phyloP scores from a whole-genome alignment of 2,329 filamentous ascomycete genomes.

The Penicillium sp. region DNA sequence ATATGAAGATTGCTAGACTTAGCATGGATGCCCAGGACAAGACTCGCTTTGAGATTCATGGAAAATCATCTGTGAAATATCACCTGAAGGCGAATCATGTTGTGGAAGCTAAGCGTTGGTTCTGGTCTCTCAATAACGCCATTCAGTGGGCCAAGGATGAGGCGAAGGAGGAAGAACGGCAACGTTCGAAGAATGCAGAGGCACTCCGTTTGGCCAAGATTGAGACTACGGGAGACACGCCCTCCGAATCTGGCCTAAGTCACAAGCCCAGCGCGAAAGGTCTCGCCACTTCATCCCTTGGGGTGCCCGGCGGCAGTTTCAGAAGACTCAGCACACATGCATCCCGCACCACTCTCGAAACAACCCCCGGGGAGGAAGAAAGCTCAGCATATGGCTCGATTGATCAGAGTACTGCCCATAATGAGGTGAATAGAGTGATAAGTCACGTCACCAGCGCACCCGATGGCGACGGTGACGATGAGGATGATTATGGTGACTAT shows the following conservation, averaged over 20 bases:
- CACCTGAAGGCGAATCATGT: slow-evolving; percentile 97
- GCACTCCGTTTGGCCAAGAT: slow-evolving; percentile 74
- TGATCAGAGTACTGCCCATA: slow-evolving; percentile 53
- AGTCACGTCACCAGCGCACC: slow-evolving; percentile 52
- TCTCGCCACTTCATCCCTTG: slow-evolving; percentile 37
- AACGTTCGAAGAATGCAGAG: slow-evolving; percentile 71
- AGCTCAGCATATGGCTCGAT: slow-evolving; percentile 53
- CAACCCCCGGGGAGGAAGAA: slow-evolving; percentile 53
- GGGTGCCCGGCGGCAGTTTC: slow-evolving; percentile 38
- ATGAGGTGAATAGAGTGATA: slow-evolving; percentile 49
- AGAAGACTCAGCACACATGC: slow-evolving; percentile 51
- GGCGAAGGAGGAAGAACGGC: slow-evolving; percentile 80
- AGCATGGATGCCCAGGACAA: slow-evolving; percentile 98
- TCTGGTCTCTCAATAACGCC: slow-evolving; percentile 97
- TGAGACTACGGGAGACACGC: slow-evolving; percentile 55
- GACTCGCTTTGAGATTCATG: slow-evolving; percentile 94
- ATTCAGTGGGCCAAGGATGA: slow-evolving; percentile 99
- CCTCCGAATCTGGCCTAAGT: slow-evolving; percentile 39
- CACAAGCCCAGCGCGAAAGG: slow-evolving; percentile 38
- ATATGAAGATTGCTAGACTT: slow-evolving; percentile 93
- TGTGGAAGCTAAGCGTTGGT: slow-evolving; percentile 97
- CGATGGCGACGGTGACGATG: slow-evolving; percentile 63
- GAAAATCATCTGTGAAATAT: slow-evolving; percentile 98
- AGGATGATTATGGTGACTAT: slow-evolving; percentile 77
- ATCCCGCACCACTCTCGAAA: slow-evolving; percentile 49